phyloP scores from a whole-genome alignment of 352 stramenopile genomes.

The Pythium sukuiense region DNA sequence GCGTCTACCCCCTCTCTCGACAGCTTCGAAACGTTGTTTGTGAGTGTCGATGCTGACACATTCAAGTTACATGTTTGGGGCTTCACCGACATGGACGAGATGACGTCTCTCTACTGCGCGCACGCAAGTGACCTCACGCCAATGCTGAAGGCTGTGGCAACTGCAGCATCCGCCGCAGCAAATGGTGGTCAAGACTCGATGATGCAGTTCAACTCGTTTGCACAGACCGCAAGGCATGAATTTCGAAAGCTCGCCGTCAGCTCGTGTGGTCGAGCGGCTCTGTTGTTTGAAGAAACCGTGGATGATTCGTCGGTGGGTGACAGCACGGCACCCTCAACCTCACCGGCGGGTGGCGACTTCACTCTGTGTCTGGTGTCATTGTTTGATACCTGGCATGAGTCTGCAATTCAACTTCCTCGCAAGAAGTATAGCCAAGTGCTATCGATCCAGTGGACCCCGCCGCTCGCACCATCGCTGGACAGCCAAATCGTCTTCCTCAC shows the following conservation, averaged over 20 bases:
- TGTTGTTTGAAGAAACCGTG: slow-evolving; percentile 45
- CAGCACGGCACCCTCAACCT: background rate
- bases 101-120: slow-evolving; percentile 36
- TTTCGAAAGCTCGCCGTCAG: slow-evolving; percentile 63
- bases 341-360: slow-evolving; percentile 18
- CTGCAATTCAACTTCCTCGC: slow-evolving; percentile 45
- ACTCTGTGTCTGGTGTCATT: slow-evolving; percentile 53
- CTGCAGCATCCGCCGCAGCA: slow-evolving; percentile 29
- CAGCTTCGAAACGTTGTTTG: slow-evolving; percentile 48
- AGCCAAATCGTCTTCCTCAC: slow-evolving; percentile 70
- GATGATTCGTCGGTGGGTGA: background rate
- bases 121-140: slow-evolving; percentile 40
- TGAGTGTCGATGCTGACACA: slow-evolving; percentile 38
- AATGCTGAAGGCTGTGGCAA: slow-evolving; percentile 33
- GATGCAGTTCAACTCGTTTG: slow-evolving; percentile 38
- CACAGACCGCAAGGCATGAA: slow-evolving; percentile 29
- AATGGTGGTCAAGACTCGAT: slow-evolving; percentile 25
- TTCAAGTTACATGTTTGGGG: slow-evolving; percentile 51
- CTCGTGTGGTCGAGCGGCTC: slow-evolving; percentile 50
- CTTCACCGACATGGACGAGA: slow-evolving; percentile 57
- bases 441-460: slow-evolving; percentile 67
- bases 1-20: slow-evolving; percentile 45
- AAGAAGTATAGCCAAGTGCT: slow-evolving; percentile 64
- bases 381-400: slow-evolving; percentile 57
- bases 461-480: slow-evolving; percentile 43